Conservation (phyloP, 176 grass and related monocot species). For the Aechmea fasciata region DNA sequence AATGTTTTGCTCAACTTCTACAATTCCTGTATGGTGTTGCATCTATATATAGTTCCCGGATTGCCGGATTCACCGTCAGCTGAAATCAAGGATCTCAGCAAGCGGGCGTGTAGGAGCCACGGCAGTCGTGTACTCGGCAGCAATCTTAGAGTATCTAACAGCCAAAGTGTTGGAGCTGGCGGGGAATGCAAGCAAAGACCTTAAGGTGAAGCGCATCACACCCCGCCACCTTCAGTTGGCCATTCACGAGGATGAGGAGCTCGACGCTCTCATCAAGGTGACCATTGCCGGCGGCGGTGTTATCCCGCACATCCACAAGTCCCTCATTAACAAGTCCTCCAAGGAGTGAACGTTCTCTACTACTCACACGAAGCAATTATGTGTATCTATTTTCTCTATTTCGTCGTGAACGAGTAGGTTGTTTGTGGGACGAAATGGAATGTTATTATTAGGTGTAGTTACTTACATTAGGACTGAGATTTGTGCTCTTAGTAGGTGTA, state of each 20-base stretch:
- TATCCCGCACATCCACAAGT: slow-evolving; percentile 51
- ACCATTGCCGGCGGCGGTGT: slow-evolving; percentile 61
- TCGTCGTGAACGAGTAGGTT: neutral
- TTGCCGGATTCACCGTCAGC: slow-evolving; percentile 48
- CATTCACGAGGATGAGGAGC: slow-evolving; percentile 57
- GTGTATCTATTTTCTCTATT: neutral
- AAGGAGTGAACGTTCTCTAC: neutral
- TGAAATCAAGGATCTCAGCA: slow-evolving; percentile 54
- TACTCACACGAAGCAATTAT: neutral
- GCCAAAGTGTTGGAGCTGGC: slow-evolving; percentile 59
- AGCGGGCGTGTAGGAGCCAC: slow-evolving; percentile 66
- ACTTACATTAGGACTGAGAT: neutral
- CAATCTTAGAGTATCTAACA: slow-evolving; percentile 64
- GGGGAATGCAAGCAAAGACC: slow-evolving; percentile 70
- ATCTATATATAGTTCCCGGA: slow-evolving; percentile 33
- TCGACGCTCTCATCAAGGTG: slow-evolving; percentile 36
- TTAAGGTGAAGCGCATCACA: slow-evolving; percentile 69
- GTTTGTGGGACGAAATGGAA: neutral
- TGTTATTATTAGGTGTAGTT: neutral
- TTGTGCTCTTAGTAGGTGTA: neutral
- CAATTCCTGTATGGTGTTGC: neutral
- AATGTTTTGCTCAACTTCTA: neutral
- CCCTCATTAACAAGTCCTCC: slow-evolving; percentile 3
- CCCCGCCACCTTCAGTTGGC: slow-evolving; percentile 67
- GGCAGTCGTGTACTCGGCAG: slow-evolving; percentile 51